Conservation (phyloP, 805 yeast genomes). For the Wickerhamiella kazuoi region DNA sequence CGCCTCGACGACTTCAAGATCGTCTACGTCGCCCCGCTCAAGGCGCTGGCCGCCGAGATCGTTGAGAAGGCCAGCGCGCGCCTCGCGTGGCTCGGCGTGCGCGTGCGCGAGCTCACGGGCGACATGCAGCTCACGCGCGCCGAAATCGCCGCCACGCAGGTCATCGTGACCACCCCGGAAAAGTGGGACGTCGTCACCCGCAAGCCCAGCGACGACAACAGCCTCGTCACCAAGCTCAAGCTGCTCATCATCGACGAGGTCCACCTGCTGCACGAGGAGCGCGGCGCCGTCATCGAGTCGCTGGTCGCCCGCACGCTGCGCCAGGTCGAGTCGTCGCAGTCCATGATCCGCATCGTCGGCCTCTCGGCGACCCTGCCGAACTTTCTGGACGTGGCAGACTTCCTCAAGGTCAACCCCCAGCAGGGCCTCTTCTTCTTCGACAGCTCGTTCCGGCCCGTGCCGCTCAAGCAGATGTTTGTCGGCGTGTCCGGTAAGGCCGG, state of each 20-base stretch:
- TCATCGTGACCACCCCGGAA: slow-evolving; percentile 88
- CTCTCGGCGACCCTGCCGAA: slow-evolving; percentile 88
- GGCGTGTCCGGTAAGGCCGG: slow-evolving; percentile 34
- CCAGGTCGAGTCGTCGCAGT: slow-evolving; percentile 87
- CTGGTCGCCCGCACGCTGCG: slow-evolving; percentile 84
- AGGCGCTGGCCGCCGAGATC: slow-evolving; percentile 91
- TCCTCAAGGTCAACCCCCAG: slow-evolving; percentile 66
- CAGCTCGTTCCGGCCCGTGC: slow-evolving; percentile 83
- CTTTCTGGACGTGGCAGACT: slow-evolving; percentile 84
- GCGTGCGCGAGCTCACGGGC: slow-evolving; percentile 80
- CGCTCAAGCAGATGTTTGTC: slow-evolving; percentile 67
- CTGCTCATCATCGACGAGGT: slow-evolving; percentile 89
- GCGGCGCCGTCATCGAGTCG: slow-evolving; percentile 97
- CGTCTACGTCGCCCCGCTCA: slow-evolving; percentile 82
- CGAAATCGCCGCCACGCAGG: slow-evolving; percentile 66
- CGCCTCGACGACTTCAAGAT: slow-evolving; percentile 76
- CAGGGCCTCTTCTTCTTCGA: slow-evolving; percentile 92
- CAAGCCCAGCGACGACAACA: slow-evolving; percentile 77
- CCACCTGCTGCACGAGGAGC: slow-evolving; percentile 87
- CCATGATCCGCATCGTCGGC: slow-evolving; percentile 86
- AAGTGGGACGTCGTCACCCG: slow-evolving; percentile 97
- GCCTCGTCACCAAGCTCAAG: slow-evolving; percentile 66
- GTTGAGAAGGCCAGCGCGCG: slow-evolving; percentile 73
- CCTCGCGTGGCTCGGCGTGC: slow-evolving; percentile 67
- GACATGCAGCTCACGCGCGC: slow-evolving; percentile 81